Evolutionary conservation across 2,329 filamentous ascomycete species (phyloP), one percentile per base, ranked within the genome.

Genomic region (Trichoderma sp.): DNA sequence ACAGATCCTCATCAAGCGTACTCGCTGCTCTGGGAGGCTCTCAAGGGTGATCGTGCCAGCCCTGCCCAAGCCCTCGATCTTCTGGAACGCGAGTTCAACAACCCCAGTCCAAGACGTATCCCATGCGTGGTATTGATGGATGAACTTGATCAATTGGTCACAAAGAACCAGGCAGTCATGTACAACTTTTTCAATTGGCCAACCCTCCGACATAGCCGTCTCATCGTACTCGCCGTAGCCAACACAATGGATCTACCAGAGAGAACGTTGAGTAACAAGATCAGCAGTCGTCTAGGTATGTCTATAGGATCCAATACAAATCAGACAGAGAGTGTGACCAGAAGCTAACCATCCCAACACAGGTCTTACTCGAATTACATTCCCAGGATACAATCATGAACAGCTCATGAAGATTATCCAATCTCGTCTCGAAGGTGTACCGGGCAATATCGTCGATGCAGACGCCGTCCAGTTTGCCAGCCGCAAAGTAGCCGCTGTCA

Each of bases 111-210:
- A 28, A 89, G 96, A 65, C 89, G 96, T 73, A 94, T 97, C 6
- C 96, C 97, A 1, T 98, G 95, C 79, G 96, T 99, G 15, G 96
- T 99, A 2, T 84, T 99, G 65, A 99, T 99, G 96, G 96, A 99
- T 78, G 96, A 99, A 82, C 87, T 99, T 62, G 96, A 99, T 80
- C 96, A 99, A 82, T 88, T 99, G 8, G 97, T 99, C 6, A 99
- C 96, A 14, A 96, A 95, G 79, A 98, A 97, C 78, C 97, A 99
- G 81, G 95, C 93, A n/a, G 96, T 99, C 82, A 99, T 99, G 96
- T 99, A 99, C 84, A 99, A 99, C 82, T 99, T 99, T 82, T 99
- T 99, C 88, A 99, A 99, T 79, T 99, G 96, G 96, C 96, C 96
- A 4, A 93, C 93, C 12, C 86, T 98, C 69, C 89, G 93, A 64